Conservation (phyloP, 768 basidiomycete species). For the Termitomyces sp. region DNA sequence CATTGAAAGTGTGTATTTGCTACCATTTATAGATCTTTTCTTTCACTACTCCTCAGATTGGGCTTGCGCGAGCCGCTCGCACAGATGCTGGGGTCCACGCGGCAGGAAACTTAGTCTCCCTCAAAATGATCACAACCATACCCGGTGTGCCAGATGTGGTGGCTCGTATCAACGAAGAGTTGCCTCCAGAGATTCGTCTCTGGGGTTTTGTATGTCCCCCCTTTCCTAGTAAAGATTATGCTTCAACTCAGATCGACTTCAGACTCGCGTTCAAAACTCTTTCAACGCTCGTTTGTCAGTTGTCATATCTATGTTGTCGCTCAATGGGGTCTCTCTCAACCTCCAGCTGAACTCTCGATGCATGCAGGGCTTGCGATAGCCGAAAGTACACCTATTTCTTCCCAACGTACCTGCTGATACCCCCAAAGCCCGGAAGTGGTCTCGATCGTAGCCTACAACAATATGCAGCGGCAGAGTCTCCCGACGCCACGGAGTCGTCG, state of each 20-base stretch:
- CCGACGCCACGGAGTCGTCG: slow-evolving; percentile 13
- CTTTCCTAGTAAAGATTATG: not conserved
- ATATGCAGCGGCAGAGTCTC: slow-evolving; percentile 26
- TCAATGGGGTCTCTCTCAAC: not conserved
- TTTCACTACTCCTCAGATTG: slow-evolving; percentile 50
- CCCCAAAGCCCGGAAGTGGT: slow-evolving; percentile 76
- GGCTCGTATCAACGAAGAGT: slow-evolving; percentile 72
- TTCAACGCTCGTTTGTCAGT: slow-evolving; percentile 76
- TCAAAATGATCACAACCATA: slow-evolving; percentile 82
- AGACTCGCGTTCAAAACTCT: slow-evolving; percentile 75
- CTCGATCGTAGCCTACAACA: slow-evolving; percentile 45
- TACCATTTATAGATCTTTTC: not conserved
- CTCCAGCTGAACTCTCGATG: slow-evolving; percentile 11
- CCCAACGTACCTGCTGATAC: slow-evolving; percentile 88
- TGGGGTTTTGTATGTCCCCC: slow-evolving; percentile 74
- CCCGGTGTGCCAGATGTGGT: slow-evolving; percentile 73
- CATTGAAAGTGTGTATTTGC: slow-evolving; percentile 64
- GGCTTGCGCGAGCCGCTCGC: slow-evolving; percentile 82
- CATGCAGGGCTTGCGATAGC: slow-evolving; percentile 80
- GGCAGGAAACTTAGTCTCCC: slow-evolving; percentile 88
- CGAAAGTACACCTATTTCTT: slow-evolving; percentile 98
- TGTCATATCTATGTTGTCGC: slow-evolving; percentile 4
- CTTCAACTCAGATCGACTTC: not conserved
- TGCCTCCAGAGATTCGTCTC: slow-evolving; percentile 91
- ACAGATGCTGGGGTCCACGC: slow-evolving; percentile 99